These are phyloP conservation scores for Phalaenopsis hybrid DNA, from an alignment of 116 monocot genomes.

Conservation along the genomic window DNA sequence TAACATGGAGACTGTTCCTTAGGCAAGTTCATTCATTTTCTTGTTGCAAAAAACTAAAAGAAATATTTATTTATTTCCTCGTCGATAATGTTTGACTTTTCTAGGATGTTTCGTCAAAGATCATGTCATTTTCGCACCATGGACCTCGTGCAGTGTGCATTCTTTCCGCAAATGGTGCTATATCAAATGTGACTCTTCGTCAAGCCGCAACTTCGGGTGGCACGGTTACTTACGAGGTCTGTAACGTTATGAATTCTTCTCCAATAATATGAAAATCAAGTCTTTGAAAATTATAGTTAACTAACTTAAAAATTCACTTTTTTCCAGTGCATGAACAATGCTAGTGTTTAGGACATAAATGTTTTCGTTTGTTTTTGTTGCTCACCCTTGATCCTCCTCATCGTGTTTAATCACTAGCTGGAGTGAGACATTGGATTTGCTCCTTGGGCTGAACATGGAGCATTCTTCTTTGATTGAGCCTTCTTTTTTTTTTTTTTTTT, in stretches of 20 bases:
- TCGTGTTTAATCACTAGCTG: too few species aligned
- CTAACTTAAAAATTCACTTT: neutral
- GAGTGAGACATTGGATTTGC: neutral
- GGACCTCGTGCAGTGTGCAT: conserved; percentile 43
- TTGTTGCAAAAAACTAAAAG: neutral
- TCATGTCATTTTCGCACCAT: conserved; percentile 51
- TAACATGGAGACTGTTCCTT: neutral
- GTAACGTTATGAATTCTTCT: neutral
- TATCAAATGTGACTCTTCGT: conserved; percentile 54
- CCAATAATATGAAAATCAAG: neutral
- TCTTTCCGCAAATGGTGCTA: conserved; percentile 52
- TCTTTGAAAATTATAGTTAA: neutral
- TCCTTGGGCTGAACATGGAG: neutral
- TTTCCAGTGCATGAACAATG: neutral
- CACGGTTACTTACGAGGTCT: conserved; percentile 47
- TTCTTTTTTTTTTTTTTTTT: too few species aligned
- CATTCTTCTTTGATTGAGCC: neutral
- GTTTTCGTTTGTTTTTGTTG: neutral
- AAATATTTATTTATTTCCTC: neutral
- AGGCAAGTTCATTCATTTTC: conserved; percentile 1
- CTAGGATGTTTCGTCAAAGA: conserved; percentile 50
- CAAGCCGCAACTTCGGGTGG: conserved; percentile 54
- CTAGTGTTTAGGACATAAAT: neutral
- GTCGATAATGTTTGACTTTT: conserved; percentile 7
- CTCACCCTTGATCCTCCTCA: too few species aligned